A percentile compares a stretch with the other conserved stretches of the same genome.
phyloP scores from a whole-genome alignment of 2,329 filamentous ascomycete species.

The Rutstroemia sydowiana region DNA sequence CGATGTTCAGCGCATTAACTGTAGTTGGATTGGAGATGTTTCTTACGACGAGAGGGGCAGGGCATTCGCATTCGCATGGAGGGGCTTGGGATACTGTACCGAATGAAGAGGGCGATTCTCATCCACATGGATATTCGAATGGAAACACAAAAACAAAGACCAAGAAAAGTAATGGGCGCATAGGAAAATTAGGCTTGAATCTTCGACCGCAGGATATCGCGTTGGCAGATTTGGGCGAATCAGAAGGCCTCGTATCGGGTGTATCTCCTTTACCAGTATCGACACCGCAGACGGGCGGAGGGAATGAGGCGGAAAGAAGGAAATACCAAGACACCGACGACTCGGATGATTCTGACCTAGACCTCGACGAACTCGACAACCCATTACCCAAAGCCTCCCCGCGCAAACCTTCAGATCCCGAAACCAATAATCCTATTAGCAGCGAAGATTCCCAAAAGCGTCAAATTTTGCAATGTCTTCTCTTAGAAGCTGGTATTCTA shows the following conservation, averaged over 20 bases:
- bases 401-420: slow-evolving; percentile 15
- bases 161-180: slow-evolving; percentile 23
- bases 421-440: slow-evolving; percentile 26
- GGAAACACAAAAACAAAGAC: slow-evolving; percentile 14
- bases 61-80: slow-evolving; percentile 51
- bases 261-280: slow-evolving; percentile 51
- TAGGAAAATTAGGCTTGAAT: slow-evolving; percentile 24
- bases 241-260: slow-evolving; percentile 49
- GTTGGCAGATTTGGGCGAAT: slow-evolving; percentile 44
- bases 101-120: slow-evolving; percentile 32
- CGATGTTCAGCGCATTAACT: slow-evolving; percentile 73
- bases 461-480: slow-evolving; percentile 66
- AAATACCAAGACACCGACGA: slow-evolving; percentile 29
- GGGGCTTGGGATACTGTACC: slow-evolving; percentile 24
- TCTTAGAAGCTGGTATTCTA: slow-evolving; percentile 76
- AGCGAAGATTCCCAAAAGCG: slow-evolving; percentile 53
- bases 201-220: slow-evolving; percentile 43
- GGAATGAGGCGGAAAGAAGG: slow-evolving; percentile 15
- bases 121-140: slow-evolving; percentile 29
- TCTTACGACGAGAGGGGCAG: slow-evolving; percentile 64
- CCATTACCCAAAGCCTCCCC: slow-evolving; percentile 27
- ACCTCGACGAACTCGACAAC: slow-evolving; percentile 52
- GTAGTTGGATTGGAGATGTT: slow-evolving; percentile 87
- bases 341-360: slow-evolving; percentile 39
- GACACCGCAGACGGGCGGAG: slow-evolving; percentile 33